Percentiles rank a stretch among this genome's conserved stretches.
Evolutionary conservation across 2,329 filamentous ascomycete species (phyloP).

Genomic region (Alternaria brassicicola): DNA sequence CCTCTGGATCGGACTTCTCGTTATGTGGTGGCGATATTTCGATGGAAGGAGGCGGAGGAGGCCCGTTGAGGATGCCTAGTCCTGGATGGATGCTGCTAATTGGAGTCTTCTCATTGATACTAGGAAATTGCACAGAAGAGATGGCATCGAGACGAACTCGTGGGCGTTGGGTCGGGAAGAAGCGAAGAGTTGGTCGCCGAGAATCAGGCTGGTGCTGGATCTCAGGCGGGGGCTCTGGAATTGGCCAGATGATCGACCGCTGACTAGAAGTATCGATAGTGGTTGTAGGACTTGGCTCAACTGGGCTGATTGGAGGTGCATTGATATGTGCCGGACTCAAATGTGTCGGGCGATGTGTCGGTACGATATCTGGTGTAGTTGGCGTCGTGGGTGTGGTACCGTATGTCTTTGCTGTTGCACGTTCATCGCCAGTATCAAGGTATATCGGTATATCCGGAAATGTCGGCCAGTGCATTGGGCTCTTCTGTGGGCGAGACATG

Average conservation of each 20-base stretch:
- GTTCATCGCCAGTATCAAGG: conserved; percentile 27
- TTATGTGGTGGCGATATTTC: conserved; percentile 9
- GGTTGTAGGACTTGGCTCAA: conserved; percentile 19
- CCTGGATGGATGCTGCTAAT: conserved; percentile 8
- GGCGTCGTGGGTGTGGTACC: conserved; percentile 31
- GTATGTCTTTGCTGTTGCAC: conserved; percentile 20
- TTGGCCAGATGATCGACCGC: conserved; percentile 26
- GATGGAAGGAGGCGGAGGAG: conserved; percentile 14
- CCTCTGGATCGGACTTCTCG: background rate
- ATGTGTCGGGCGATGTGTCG: background rate
- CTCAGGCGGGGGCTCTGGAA: conserved; percentile 28
- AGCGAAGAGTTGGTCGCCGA: conserved; percentile 20
- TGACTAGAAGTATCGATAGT: conserved; percentile 29
- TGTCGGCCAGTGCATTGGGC: conserved; percentile 25
- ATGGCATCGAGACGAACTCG: conserved; percentile 16
- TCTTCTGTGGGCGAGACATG: conserved; percentile 9
- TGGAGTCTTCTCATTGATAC: conserved; percentile 14
- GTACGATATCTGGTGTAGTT: conserved; percentile 22
- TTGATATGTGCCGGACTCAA: background rate
- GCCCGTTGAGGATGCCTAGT: conserved; percentile 10
- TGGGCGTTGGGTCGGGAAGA: conserved; percentile 23
- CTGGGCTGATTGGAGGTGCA: background rate
- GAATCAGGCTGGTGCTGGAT: conserved; percentile 2
- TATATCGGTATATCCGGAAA: conserved; percentile 37
- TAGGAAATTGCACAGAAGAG: conserved; percentile 13